Conservation (phyloP, 148 eudicot species). For the Cornus suecica region DNA sequence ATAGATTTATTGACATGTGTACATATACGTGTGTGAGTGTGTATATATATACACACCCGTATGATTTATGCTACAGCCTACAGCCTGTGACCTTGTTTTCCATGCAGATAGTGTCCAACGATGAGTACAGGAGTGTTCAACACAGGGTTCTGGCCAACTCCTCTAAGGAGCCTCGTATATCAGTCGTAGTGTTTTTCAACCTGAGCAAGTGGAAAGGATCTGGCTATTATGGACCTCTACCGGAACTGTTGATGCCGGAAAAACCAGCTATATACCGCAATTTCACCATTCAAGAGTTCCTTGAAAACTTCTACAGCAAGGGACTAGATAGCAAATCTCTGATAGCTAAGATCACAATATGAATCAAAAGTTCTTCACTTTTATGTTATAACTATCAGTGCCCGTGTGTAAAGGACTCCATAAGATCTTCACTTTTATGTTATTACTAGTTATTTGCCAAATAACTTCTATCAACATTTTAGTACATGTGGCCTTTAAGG, state of each 20-base stretch:
- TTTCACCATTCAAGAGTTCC: constrained; percentile 18
- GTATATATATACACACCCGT: too few relatives aligned
- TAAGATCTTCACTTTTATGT: too few relatives aligned
- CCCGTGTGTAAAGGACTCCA: too few relatives aligned
- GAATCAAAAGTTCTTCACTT: too few relatives aligned
- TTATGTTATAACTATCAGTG: too few relatives aligned
- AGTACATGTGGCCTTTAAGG: too few relatives aligned
- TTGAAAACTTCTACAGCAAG: constrained; percentile 25
- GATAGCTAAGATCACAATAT: background rate
- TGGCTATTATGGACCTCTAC: constrained; percentile 20
- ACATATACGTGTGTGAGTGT: too few relatives aligned
- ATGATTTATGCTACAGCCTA: too few relatives aligned
- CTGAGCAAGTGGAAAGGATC: constrained; percentile 13
- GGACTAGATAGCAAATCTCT: constrained; percentile 23
- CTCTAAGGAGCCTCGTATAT: constrained; percentile 18
- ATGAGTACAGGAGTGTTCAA: constrained; percentile 24
- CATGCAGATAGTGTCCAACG: constrained; percentile 25
- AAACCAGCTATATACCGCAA: constrained; percentile 25
- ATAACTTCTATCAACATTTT: too few relatives aligned
- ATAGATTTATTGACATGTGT: too few relatives aligned
- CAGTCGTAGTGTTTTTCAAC: constrained; percentile 19
- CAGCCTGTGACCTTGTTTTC: too few relatives aligned
- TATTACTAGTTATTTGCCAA: too few relatives aligned
- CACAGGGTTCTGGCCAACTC: constrained; percentile 30
- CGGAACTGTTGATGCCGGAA: constrained; percentile 27